phyloP scores from a whole-genome alignment of 306 rosid genomes.

The Begonia peltatifolia region DNA sequence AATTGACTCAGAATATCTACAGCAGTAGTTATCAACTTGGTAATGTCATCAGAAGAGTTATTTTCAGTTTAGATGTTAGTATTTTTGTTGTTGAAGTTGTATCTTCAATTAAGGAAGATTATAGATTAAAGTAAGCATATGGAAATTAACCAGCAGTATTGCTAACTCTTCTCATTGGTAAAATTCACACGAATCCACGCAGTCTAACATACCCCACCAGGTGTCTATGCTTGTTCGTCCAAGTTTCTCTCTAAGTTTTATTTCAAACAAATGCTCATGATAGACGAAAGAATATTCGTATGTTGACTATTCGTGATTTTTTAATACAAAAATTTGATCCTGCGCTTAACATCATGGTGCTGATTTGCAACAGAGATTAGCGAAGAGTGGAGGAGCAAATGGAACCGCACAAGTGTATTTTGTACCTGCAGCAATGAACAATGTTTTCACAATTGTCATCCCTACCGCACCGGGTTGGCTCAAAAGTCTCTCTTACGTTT shows the following conservation, averaged over 20 bases:
- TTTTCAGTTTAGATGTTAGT: too few species aligned
- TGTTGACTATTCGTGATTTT: background rate
- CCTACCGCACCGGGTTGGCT: too few species aligned
- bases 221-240: slow-evolving; percentile 89
- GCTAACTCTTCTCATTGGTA: slow-evolving; percentile 3
- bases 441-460: too few species aligned
- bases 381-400: slow-evolving; percentile 44
- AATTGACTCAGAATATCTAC: slow-evolving; percentile 86
- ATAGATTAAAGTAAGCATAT: too few species aligned
- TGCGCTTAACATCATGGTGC: too few species aligned
- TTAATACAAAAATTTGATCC: slow-evolving; percentile 20
- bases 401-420: slow-evolving; percentile 26
- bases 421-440: too few species aligned
- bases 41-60: slow-evolving; percentile 62
- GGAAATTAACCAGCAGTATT: background rate
- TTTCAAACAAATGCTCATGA: background rate
- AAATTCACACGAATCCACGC: too few species aligned
- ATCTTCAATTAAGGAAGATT: background rate
- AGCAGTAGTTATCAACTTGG: slow-evolving; percentile 68
- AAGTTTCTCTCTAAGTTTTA: slow-evolving; percentile 27
- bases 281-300: background rate
- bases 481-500: too few species aligned
- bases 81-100: too few species aligned
- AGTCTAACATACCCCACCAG: slow-evolving; percentile 75
- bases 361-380: slow-evolving; percentile 55